Evolutionary conservation across 1,139 yeast species (phyloP), one percentile per base, ranked within the genome.

Genomic region (Hemisphaericaspora lyxosophila): DNA sequence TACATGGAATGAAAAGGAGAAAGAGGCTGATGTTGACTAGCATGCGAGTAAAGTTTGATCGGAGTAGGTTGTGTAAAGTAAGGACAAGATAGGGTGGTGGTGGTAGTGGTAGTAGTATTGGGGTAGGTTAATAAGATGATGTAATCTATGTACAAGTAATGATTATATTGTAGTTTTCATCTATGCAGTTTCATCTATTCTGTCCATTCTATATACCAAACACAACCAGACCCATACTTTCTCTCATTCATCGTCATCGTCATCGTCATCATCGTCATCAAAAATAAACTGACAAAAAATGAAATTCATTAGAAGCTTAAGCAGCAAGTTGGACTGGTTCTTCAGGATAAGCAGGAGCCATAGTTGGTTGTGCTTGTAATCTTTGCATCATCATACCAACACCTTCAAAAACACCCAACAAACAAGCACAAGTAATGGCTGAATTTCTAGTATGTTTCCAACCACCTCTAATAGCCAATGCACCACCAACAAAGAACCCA

Each of bases 401-500:
- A 74, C 99, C 98, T 70, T 92, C 99, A 53, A 92, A 85, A 37
- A 89, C 95, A 55, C 96, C 98, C 58, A 92, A 75, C 54, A 92
- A 80, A 75, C 96, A 87, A 25, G 96, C 97, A 82, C 98, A 92
- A 26, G 96, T 87, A 53, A 94, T 89, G 52, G 98, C 97, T 43
- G 95, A 85, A 65, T 90, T 92, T 69, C 97, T 78, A 39, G 96
- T 87, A 62, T 90, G 97, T 70, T 81, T 87, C 92, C 96, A 88
- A 38, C 98, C 99, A 54, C 98, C 97, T 80, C 99, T 87, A 52
- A 94, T 80, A 45, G 98, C 98, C 52, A 92, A 75, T 12, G 97
- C 82, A 54, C 98, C 99, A 75, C 99, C 99, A 36, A 96, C 90
- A 73, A 88, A 88, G 64, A 94, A 90, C 40, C 99, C 98, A 25